These are phyloP conservation scores for Clavulina sp. DNA, from an alignment of 768 basidiomycete species.

Conservation along the genomic window DNA sequence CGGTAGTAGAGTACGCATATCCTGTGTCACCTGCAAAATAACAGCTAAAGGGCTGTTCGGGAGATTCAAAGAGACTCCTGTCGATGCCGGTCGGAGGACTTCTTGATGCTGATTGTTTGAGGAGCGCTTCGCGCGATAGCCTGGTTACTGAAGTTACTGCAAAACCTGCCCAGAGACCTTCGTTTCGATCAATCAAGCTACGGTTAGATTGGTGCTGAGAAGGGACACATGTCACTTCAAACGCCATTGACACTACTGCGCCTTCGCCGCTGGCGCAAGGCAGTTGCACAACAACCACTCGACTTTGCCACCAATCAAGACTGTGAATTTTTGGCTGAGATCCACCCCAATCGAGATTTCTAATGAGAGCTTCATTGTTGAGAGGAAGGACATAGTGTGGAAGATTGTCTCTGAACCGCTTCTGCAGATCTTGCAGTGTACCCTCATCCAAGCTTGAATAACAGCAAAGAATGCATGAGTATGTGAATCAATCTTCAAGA, in stretches of 20 bases:
- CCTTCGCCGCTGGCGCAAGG: neutral
- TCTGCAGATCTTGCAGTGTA: too few relatives aligned
- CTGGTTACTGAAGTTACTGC: constrained; percentile 21
- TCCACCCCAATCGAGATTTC: too few relatives aligned
- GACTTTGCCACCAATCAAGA: constrained; percentile 27
- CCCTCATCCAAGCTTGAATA: too few relatives aligned
- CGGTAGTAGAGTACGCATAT: constrained; percentile 30
- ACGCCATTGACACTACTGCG: constrained; percentile 1
- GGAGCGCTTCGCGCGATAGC: constrained; percentile 17
- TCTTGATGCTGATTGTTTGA: constrained; percentile 23
- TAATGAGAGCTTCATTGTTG: too few relatives aligned
- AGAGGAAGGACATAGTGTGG: too few relatives aligned
- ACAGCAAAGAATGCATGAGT: too few relatives aligned
- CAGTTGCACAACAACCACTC: constrained; percentile 14
- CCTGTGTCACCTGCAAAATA: constrained; percentile 61
- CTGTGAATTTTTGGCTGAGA: constrained; percentile 17
- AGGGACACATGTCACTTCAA: neutral
- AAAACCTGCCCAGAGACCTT: constrained; percentile 11
- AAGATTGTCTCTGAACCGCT: too few relatives aligned
- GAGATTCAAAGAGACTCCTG: constrained; percentile 11
- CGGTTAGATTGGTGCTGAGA: neutral
- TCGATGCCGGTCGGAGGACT: constrained; percentile 18
- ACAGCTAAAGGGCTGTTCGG: constrained; percentile 12
- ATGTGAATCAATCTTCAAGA: too few relatives aligned
- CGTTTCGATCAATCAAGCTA: neutral